Conservation (phyloP, 73 alveolate genomes). For the Breviolum minutum region DNA sequence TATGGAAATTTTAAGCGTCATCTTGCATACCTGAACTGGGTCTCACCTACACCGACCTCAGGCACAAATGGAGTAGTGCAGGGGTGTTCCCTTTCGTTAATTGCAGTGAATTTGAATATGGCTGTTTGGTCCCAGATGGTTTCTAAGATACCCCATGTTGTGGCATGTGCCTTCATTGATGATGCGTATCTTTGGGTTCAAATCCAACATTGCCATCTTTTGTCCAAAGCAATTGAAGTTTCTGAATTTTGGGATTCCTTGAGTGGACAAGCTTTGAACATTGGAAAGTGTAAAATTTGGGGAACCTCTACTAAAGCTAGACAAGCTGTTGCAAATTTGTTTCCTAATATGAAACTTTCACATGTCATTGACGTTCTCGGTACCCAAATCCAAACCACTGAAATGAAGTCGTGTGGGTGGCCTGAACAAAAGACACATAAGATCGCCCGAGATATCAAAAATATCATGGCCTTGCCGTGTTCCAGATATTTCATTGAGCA, state of each 20-base stretch:
- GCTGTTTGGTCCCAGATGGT: background rate
- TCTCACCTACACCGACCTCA: background rate
- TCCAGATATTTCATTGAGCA: background rate
- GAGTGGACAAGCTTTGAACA: background rate
- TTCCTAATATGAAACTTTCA: background rate
- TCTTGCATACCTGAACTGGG: too few relatives aligned
- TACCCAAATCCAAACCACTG: background rate
- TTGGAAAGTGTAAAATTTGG: background rate
- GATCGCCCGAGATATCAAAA: background rate
- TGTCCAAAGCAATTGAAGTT: background rate
- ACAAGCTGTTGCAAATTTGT: too few relatives aligned
- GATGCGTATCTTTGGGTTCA: background rate
- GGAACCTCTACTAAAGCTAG: background rate
- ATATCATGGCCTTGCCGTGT: background rate
- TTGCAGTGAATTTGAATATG: background rate
- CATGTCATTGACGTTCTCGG: background rate
- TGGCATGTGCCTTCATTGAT: background rate
- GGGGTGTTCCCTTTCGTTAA: background rate
- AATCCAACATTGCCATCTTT: too few relatives aligned
- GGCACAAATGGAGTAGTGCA: background rate
- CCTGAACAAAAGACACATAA: background rate
- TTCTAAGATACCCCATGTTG: background rate
- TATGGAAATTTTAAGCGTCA: too few relatives aligned
- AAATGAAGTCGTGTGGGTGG: background rate
- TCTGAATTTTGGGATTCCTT: background rate